These are phyloP conservation scores for Limnanthes douglasii DNA, from an alignment of 345 rosid species.

Conservation along the genomic window DNA sequence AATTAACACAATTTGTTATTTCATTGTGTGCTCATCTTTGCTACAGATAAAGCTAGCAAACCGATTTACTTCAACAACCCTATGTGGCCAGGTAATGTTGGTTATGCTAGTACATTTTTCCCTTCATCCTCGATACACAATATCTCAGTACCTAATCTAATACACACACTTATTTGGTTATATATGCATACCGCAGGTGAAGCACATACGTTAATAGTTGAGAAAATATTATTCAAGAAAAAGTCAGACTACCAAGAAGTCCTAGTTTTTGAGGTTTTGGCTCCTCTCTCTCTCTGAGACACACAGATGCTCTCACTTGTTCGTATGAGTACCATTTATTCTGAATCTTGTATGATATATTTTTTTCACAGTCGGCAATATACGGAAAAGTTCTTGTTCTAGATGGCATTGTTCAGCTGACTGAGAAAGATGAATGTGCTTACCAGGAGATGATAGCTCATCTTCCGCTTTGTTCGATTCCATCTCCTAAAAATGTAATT, in stretches of 20 bases:
- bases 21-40: not conserved
- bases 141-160: too few relatives aligned
- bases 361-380: conserved; percentile 48
- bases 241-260: conserved; percentile 89
- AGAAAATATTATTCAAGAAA: conserved; percentile 47
- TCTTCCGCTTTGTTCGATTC: conserved; percentile 85
- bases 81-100: conserved; percentile 87
- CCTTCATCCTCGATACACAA: too few relatives aligned
- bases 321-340: too few relatives aligned
- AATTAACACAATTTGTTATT: conserved; percentile 3
- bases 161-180: not conserved
- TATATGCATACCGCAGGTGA: conserved; percentile 41
- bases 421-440: conserved; percentile 94
- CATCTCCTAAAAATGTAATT: conserved; percentile 66
- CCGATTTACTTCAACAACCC: conserved; percentile 79
- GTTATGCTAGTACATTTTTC: too few relatives aligned
- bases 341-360: not conserved
- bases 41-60: conserved; percentile 37
- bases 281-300: too few relatives aligned
- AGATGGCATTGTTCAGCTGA: conserved; percentile 89
- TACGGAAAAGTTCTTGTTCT: conserved; percentile 98
- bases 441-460: conserved; percentile 99
- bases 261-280: conserved; percentile 71
- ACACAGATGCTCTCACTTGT: too few relatives aligned
- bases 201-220: conserved; percentile 83